Evolutionary conservation across 129 eudicot genomes (phyloP), one percentile per base, ranked within the genome.

Genomic region (Tanacetum coccineum): DNA sequence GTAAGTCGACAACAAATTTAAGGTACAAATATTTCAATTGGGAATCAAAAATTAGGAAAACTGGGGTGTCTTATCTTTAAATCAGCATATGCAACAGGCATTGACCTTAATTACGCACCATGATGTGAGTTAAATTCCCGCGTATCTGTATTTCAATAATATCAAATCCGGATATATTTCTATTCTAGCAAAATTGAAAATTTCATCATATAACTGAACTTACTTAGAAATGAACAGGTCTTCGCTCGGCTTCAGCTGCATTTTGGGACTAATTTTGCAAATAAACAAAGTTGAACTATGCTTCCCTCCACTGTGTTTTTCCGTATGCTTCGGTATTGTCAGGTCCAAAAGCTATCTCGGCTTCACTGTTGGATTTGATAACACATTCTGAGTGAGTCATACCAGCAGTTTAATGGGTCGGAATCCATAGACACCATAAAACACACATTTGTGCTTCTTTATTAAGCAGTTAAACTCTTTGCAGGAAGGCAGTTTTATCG

Each of bases 251-350:
- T 60, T 86, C 84, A n/a, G 9, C 88, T 87, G 66, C 98, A 92
- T 71, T 68, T 80, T 5, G 98, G 96, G 44, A 96, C 98, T 64
- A 92, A 78, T 74, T 88, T 92, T 67, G 98, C 98, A n/a, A 74
- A 92, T 92, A 64, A 92, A 92, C 82, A 92, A 70, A 59, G 98
- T 92, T 4, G 98, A 87, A 72, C 98, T n/a, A 91, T 40, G 80
- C 72, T n/a, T 73, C 90, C 95, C 74, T 85, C 82, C 18, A 62
- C 73, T 3, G 75, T 71, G 73, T n/a, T 78, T 87, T 60, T 87
- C 95, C 42, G 67, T 67, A 68, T 83, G 84, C 73, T n/a, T 80
- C 65, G 51, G 62, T 69, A 68, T 57, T 71, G 17, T 77, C 84
- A 25, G 78, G 81, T 66, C 86, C 80, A 9, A 48, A 73, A 46